phyloP scores from a whole-genome alignment of 140 eudicot species.

The Flaveria floridana region DNA sequence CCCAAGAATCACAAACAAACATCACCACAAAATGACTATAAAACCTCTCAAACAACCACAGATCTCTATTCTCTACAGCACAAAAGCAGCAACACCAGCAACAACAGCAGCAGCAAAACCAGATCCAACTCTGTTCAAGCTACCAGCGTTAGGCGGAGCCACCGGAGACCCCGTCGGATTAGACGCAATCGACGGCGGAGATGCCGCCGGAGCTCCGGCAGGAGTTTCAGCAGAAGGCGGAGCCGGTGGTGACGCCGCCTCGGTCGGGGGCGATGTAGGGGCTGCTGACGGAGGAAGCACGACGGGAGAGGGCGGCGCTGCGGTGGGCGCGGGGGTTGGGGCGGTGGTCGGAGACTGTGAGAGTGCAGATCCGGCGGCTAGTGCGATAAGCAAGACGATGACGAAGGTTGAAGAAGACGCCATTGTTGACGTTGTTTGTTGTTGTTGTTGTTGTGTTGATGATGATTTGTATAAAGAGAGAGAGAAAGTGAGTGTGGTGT shows the following conservation, averaged over 20 bases:
- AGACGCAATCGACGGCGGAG: slow-evolving; percentile 26
- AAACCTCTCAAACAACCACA: neutral
- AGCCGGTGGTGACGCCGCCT: slow-evolving; percentile 43
- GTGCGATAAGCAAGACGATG: slow-evolving; percentile 38
- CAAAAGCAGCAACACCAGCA: slow-evolving; percentile 23
- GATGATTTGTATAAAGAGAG: neutral
- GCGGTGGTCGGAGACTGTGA: slow-evolving; percentile 58
- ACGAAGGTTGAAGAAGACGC: slow-evolving; percentile 38
- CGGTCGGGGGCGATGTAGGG: slow-evolving; percentile 38
- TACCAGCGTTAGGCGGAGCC: slow-evolving; percentile 23
- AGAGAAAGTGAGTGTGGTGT: neutral
- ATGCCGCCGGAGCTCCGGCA: slow-evolving; percentile 5
- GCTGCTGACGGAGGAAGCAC: slow-evolving; percentile 26
- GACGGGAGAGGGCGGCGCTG: slow-evolving; percentile 36
- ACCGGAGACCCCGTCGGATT: slow-evolving; percentile 33
- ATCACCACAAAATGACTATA: slow-evolving; percentile 12
- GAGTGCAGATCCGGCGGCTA: slow-evolving; percentile 51
- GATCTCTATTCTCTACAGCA: slow-evolving; percentile 46
- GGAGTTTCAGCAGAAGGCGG: slow-evolving; percentile 34
- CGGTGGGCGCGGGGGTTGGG: slow-evolving; percentile 42
- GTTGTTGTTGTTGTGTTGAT: slow-evolving; percentile 22
- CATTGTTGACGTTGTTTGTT: slow-evolving; percentile 15
- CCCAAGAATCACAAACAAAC: slow-evolving; percentile 22
- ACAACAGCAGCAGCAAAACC: slow-evolving; percentile 31
- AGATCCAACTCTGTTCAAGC: slow-evolving; percentile 35